Evolutionary conservation across 805 yeast genomes (phyloP).

Genomic region (Wickerhamomyces xylosicus): DNA sequence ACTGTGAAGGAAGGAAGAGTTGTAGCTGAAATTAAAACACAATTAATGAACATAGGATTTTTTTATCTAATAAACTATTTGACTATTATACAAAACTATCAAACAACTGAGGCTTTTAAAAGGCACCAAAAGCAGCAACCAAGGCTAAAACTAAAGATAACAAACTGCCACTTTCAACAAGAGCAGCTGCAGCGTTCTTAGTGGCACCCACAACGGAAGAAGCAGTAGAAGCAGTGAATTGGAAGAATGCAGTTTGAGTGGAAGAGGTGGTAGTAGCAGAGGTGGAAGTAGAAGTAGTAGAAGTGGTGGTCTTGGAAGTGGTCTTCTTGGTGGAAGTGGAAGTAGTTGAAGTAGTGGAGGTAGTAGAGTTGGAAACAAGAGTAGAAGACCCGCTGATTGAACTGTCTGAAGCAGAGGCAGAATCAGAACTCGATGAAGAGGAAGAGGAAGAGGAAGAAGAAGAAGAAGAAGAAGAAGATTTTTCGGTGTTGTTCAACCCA

Average conservation of each 20-base stretch:
- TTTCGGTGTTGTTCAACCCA: conserved; percentile 51
- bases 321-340: conserved; percentile 1
- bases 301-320: conserved; percentile 2
- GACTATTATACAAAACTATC: too few relatives aligned
- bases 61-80: too few relatives aligned
- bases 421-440: conserved; percentile 9
- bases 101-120: too few relatives aligned
- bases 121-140: not conserved
- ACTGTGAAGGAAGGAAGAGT: too few relatives aligned
- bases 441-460: conserved; percentile 8
- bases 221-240: conserved; percentile 2
- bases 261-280: conserved; percentile 1
- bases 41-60: too few relatives aligned
- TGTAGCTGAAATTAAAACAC: too few relatives aligned
- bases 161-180: not conserved
- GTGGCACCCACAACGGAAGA: not conserved
- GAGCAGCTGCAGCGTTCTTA: not conserved
- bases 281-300: conserved; percentile 2
- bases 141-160: not conserved
- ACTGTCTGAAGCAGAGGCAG: conserved; percentile 7
- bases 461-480: conserved; percentile 11
- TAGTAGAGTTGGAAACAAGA: conserved; percentile 1
- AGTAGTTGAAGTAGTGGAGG: conserved; percentile 1
- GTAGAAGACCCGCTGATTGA: conserved; percentile 5
- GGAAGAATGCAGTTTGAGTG: conserved; percentile 1